Percentiles rank a stretch among this genome's conserved stretches.
These are phyloP conservation scores for Fusarium lateritium DNA, from an alignment of 2,329 filamentous ascomycete species.

Conservation along the genomic window DNA sequence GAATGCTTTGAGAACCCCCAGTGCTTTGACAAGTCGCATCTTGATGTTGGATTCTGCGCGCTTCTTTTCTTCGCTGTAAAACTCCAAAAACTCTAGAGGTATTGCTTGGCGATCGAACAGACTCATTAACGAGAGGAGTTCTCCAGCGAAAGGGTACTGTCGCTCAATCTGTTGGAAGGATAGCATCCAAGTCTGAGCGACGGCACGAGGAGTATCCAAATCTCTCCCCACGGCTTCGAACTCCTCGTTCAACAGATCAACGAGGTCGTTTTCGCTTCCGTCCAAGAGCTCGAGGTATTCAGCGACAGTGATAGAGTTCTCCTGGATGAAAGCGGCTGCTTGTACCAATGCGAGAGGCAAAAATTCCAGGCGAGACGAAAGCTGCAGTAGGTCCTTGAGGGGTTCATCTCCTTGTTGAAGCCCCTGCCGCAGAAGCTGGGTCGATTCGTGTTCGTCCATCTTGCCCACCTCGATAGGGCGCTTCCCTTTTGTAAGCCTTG, in stretches of 20 bases:
- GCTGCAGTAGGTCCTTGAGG: background rate
- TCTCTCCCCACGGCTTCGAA: constrained; percentile 53
- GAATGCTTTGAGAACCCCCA: constrained; percentile 49
- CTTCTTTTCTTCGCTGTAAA: background rate
- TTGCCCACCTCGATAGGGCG: constrained; percentile 45
- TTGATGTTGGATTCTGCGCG: fast-evolving
- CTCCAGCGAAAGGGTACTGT: constrained; percentile 43
- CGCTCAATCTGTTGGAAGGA: constrained; percentile 54
- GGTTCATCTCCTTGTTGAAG: constrained; percentile 24
- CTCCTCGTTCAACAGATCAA: constrained; percentile 49
- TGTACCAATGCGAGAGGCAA: constrained; percentile 55
- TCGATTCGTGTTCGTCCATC: constrained; percentile 49
- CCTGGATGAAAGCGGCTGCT: constrained; percentile 54
- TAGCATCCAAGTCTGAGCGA: constrained; percentile 53
- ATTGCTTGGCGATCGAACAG: constrained; percentile 52
- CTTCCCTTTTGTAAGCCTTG: constrained; percentile 43
- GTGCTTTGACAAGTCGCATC: constrained; percentile 10
- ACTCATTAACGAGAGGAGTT: constrained; percentile 54
- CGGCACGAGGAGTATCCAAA: constrained; percentile 43
- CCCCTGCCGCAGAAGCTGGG: constrained; percentile 42
- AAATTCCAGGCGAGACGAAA: constrained; percentile 49
- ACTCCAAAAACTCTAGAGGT: constrained; percentile 40
- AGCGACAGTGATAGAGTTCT: constrained; percentile 45
- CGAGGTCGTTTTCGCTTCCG: constrained; percentile 4
- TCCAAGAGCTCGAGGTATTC: constrained; percentile 52